Evolutionary conservation across 2,329 filamentous ascomycete species (phyloP).

Genomic region (Pezicula neosporulosa): DNA sequence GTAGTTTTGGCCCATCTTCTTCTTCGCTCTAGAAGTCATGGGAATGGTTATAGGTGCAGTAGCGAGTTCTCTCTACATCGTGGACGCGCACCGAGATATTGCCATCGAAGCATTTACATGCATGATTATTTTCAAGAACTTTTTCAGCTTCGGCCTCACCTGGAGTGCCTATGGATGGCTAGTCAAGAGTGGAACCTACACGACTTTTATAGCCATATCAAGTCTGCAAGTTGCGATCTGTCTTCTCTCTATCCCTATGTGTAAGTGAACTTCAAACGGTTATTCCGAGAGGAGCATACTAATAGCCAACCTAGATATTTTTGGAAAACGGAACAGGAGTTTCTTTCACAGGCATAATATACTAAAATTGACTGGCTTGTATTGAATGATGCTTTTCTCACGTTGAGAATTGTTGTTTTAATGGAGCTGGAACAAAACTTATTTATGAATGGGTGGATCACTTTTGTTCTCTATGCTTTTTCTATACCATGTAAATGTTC

Average conservation of each 20-base stretch:
- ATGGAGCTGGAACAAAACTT: not conserved
- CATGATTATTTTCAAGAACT: conserved; percentile 89
- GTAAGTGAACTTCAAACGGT: conserved; percentile 50
- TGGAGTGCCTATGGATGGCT: conserved; percentile 86
- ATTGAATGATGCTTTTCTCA: not conserved
- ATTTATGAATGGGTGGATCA: not conserved
- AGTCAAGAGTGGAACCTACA: conserved; percentile 55
- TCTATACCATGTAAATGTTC: too few relatives aligned
- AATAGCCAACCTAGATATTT: conserved; percentile 54
- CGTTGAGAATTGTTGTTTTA: not conserved
- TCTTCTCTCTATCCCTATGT: conserved; percentile 68
- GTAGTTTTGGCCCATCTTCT: conserved; percentile 67
- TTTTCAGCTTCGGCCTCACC: conserved; percentile 84
- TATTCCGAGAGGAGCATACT: not conserved
- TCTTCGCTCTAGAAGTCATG: conserved; percentile 78
- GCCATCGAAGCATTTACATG: conserved; percentile 87
- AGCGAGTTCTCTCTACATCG: conserved; percentile 80
- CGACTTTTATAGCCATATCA: conserved; percentile 65
- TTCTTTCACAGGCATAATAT: conserved; percentile 76
- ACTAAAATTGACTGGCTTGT: conserved; percentile 33
- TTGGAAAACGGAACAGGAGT: conserved; percentile 72
- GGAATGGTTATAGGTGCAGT: conserved; percentile 93
- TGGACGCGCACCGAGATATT: conserved; percentile 85
- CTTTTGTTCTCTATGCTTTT: too few relatives aligned
- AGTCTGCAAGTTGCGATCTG: conserved; percentile 78